Evolutionary conservation across 2,329 filamentous ascomycete genomes (phyloP), one percentile per base, ranked within the genome.

Genomic region (Trichoderma gracile): DNA sequence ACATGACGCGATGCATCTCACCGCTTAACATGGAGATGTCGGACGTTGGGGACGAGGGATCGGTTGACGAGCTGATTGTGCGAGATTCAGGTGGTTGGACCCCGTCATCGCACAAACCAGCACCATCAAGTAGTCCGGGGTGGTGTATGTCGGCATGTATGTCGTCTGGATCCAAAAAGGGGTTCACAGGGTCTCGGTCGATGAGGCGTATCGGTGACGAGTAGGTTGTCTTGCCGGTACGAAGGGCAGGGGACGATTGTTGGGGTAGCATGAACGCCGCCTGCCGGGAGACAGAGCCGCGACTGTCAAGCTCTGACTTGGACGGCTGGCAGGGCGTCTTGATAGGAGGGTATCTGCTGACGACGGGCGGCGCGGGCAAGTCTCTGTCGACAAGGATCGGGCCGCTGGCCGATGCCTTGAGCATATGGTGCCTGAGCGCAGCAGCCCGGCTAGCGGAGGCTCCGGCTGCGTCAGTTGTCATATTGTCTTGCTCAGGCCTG

Each of bases 361-460:
- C 53, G 2, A 68, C 30, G 3, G 71, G 70, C 10, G 71, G 66
- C 5, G 56, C 62, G 10, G 71, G 68, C 3, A 59, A 45, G 30
- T 72, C 67, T 59, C 67, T 71, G 33, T 71, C 67, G 12, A 70
- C 47, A 19, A 70, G n/a, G 25, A 65, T 65, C 4, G 67, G 63
- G 7, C 65, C 62, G 10, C 65, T 69, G 12, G 65, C 54, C 12
- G 66, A 64, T 8, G 70, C 60, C 62, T 75, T 74, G 23, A 73
- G 65, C 43, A 72, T 64, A 19, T 68, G 68, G 49, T 74, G 70
- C 12, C 67, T 68, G 46, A 66, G 59, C 10, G 46, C 59, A 5
- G 56, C 47, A 8, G 58, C 55, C 19, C 62, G 69, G 15, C 27
- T 62, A 17, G 57, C 12, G 8, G 68, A 66, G 1, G 65, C 17